Conservation (phyloP, 345 rosid genomes). For the Ricinus communis region DNA sequence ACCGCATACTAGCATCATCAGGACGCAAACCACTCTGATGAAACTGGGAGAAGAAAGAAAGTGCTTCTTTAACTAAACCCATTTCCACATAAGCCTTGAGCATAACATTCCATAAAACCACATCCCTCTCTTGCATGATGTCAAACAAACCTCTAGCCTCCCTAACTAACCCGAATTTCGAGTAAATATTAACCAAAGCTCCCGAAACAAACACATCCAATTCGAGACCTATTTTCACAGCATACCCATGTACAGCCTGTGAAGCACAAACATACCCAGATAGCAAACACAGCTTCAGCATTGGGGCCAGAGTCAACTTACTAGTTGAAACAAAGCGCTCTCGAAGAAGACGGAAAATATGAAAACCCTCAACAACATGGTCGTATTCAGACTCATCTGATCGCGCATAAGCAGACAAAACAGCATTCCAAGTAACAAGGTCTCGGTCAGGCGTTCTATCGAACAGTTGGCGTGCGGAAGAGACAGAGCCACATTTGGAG, state of each 20-base stretch:
- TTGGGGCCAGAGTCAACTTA: conserved; percentile 50
- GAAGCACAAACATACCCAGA: conserved; percentile 50
- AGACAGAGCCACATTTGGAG: conserved; percentile 49
- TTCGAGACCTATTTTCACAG: conserved; percentile 52
- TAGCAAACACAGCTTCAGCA: conserved; percentile 51
- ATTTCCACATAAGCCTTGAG: conserved; percentile 44
- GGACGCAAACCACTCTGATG: conserved; percentile 42
- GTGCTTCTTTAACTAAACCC: conserved; percentile 39
- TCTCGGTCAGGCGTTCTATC: conserved; percentile 50
- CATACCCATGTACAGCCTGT: conserved; percentile 54
- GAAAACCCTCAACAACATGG: conserved; percentile 36
- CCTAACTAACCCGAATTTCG: conserved; percentile 44
- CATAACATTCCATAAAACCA: conserved; percentile 63
- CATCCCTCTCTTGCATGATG: conserved; percentile 44
- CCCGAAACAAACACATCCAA: conserved; percentile 48
- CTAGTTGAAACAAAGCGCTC: conserved; percentile 33
- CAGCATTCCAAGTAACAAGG: conserved; percentile 58
- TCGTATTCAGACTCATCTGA: conserved; percentile 23
- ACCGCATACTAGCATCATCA: conserved; percentile 36
- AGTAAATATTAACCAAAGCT: conserved; percentile 50
- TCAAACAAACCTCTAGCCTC: conserved; percentile 51
- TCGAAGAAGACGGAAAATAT: conserved; percentile 40
- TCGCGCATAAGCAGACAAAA: conserved; percentile 56
- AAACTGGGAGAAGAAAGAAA: conserved; percentile 34
- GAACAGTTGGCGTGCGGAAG: conserved; percentile 50